Base-by-base conservation (phyloP, 2,329 filamentous ascomycete genomes). In the Microcyclosporella mali region DNA sequence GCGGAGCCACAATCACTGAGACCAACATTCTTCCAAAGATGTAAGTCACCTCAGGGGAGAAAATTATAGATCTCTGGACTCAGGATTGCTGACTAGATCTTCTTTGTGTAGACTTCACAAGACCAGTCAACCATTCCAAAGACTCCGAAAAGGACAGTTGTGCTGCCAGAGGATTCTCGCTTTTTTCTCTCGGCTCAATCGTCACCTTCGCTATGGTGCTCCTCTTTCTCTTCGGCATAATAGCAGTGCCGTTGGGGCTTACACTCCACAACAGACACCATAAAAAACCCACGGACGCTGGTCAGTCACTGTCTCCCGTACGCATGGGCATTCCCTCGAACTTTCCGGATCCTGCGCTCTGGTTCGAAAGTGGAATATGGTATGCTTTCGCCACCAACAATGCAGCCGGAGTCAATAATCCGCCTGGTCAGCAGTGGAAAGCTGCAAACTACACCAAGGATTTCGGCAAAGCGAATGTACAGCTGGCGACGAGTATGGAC, bases 311-410 rank as follows among this genome's bases (percentile, higher is more conserved):
- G 7, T 43, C 46, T 8, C 53, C 51, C 4, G 46, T 59, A 33
- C 41, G 46, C 30, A 35, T 43, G n/a, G 58, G 57, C 12, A 46
- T 64, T 18, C 32, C 43, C 3, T 52, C 51, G 15, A 66, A 68
- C 51, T 68, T 68, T 37, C 59, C 66, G 1, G 66, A 69, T 50
- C 66, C 66, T 2, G 44, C 56, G 8, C 49, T 68, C 11, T 51
- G 58, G 25, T 47, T 56, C 28, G 46, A 56, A 18, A 55, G 61
- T 15, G 58, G 58, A 15, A 60, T 55, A 0, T 68, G 60, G 59
- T 67, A 65, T 37, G 64, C 66, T 2, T 67, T 58, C 40, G 66
- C 56, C 0, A 68, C 66, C 14, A 65, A 61, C 45, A 60, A 61
- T 38, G 60, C 57, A 2, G 58, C 61, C 6, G 58, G 59, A 6